phyloP scores from a whole-genome alignment of 177 flowering plant genomes.

The Vitis hybrid region DNA sequence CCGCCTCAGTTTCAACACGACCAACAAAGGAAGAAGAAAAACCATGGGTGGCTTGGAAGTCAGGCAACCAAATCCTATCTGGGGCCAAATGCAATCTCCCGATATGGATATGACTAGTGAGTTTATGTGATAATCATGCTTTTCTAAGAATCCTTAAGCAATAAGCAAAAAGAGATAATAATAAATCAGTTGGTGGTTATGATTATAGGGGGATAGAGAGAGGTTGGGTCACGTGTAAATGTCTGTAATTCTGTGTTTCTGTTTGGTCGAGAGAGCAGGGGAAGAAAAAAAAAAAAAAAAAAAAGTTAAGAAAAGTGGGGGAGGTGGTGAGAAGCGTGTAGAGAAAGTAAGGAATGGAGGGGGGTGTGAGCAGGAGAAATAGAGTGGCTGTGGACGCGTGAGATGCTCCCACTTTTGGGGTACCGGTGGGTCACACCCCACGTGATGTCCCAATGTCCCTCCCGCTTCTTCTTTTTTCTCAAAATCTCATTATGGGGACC shows the following conservation, averaged over 20 bases:
- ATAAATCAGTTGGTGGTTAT: constrained; percentile 15
- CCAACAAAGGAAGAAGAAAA: too few species aligned
- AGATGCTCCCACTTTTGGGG: constrained; percentile 33
- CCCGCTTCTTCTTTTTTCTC: background rate
- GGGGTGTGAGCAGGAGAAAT: background rate
- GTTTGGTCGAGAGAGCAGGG: background rate
- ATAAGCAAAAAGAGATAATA: constrained; percentile 5
- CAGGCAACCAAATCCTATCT: too few species aligned
- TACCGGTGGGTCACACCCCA: constrained; percentile 32
- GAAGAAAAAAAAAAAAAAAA: background rate
- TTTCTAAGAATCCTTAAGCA: too few species aligned
- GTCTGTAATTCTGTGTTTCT: constrained; percentile 13
- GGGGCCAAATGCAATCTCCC: too few species aligned
- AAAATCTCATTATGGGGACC: constrained; percentile 13
- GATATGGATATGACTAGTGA: too few species aligned
- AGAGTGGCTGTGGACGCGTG: constrained; percentile 18
- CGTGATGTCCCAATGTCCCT: constrained; percentile 28
- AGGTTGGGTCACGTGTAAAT: constrained; percentile 46
- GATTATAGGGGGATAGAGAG: constrained; percentile 12
- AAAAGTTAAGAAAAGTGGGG: background rate
- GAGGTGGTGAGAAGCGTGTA: constrained; percentile 29
- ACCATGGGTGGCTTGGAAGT: too few species aligned
- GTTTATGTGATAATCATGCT: too few species aligned
- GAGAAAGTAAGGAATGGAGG: constrained; percentile 28
- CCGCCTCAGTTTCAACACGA: too few species aligned